Conservation (phyloP, 345 rosid genomes). For the Schrenkiella parvula region DNA sequence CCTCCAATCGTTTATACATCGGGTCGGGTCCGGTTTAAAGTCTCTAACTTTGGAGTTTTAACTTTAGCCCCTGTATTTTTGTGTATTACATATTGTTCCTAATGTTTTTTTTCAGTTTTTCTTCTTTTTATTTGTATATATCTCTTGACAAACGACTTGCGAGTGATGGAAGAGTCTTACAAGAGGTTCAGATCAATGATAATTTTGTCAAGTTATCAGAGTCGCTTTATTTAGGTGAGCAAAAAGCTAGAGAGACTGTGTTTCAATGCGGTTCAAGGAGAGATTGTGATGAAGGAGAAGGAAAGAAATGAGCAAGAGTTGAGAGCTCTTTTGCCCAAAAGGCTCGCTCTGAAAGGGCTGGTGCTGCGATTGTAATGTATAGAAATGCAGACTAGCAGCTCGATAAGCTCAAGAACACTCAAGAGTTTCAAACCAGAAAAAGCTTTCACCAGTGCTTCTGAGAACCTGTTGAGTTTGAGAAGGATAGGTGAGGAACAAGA, state of each 20-base stretch:
- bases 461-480: constrained; percentile 78
- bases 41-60: neutral
- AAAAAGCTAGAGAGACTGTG: constrained; percentile 98
- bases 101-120: too few relatives aligned
- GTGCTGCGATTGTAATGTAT: constrained; percentile 55
- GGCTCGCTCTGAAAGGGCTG: constrained; percentile 89
- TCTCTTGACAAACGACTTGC: constrained; percentile 95
- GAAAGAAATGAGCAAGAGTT: constrained; percentile 88
- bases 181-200: constrained; percentile 45
- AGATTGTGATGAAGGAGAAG: constrained; percentile 88
- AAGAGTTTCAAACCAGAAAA: constrained; percentile 72
- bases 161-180: constrained; percentile 95
- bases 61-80: neutral
- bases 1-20: constrained; percentile 14
- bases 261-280: constrained; percentile 85
- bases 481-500: constrained; percentile 75
- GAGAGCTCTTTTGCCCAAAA: constrained; percentile 87
- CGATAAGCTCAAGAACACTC: constrained; percentile 63
- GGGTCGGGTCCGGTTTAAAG: neutral
- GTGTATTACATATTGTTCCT: neutral
- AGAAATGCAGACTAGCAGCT: constrained; percentile 75
- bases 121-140: too few relatives aligned
- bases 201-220: constrained; percentile 90
- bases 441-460: constrained; percentile 53
- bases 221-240: constrained; percentile 87